A percentile compares a stretch with the other conserved stretches of the same genome.
phyloP scores from a whole-genome alignment of 2,329 filamentous ascomycete species.

The Fusarium nanum region DNA sequence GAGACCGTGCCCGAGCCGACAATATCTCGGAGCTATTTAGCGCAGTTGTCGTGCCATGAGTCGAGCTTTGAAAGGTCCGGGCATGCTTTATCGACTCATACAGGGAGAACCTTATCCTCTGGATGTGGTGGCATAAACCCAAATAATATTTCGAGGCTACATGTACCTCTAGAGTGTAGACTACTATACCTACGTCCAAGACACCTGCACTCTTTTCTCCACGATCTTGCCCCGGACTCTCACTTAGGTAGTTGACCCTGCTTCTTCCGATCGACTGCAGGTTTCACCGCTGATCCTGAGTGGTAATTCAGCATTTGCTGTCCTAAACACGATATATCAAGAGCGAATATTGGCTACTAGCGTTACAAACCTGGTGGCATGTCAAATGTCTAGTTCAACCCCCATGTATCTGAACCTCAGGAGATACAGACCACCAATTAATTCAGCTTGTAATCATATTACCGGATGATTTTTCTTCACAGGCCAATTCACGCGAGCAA shows the following conservation, averaged over 20 bases:
- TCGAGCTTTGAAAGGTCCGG: background rate
- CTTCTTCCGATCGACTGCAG: slow-evolving; percentile 40
- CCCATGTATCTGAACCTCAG: too few relatives aligned
- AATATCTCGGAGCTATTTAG: slow-evolving; percentile 27
- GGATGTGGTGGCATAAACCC: background rate
- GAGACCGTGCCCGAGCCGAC: slow-evolving; percentile 37
- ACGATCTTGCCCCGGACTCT: slow-evolving; percentile 15
- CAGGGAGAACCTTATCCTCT: background rate
- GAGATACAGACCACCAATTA: background rate
- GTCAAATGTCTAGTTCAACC: background rate
- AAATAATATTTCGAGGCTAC: background rate
- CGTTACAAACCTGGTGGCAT: background rate
- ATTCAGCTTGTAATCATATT: background rate
- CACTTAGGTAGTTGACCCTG: slow-evolving; percentile 23
- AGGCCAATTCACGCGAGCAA: background rate
- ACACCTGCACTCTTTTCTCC: slow-evolving; percentile 2
- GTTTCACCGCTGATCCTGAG: slow-evolving; percentile 39
- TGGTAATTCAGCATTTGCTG: background rate
- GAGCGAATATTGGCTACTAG: background rate
- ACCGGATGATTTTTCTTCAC: slow-evolving; percentile 2
- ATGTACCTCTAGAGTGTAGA: background rate
- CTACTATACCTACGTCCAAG: background rate
- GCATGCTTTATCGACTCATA: background rate
- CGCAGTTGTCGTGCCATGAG: slow-evolving; percentile 27
- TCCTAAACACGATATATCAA: background rate